Base-by-base conservation (phyloP, 2,329 filamentous ascomycete species). In the Elsinoe fawcettii region DNA sequence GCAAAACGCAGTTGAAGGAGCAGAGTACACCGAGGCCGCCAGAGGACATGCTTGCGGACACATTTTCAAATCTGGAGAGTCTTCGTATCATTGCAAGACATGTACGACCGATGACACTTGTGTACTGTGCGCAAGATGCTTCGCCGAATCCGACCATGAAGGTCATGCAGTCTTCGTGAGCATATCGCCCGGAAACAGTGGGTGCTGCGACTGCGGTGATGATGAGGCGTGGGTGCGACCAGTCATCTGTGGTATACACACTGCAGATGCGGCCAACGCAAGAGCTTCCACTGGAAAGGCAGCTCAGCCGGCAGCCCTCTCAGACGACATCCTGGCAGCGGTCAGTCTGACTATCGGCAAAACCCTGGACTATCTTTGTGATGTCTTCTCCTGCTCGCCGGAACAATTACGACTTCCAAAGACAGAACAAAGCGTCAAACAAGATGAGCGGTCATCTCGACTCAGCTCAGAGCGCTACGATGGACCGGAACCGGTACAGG, bases 201-300 rank as follows among this genome's bases (percentile, higher is more conserved):
- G 92, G 44, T 97, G 95, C 74, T 99, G 93, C 72, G 93, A 99
- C 72, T 99, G 93, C 69, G 93, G 93, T 59, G 93, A 99, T 68
- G 83, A 87, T 18, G 95, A 99, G 72, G 95, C 93, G 9, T 99
- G 95, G 92, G 84, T 84, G 68, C 77, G 84, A 49, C 90, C 91
- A 43, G 80, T 97, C 62, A 85, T 88, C 69, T 99, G 93, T 75
- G 92, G 90, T 34, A 97, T 99, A 66, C 93, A 99, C 69, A 92
- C 90, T 41, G 79, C 85, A 11, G 64, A 70, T 30, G 62, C 67
- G 23, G 64, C 63, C 34, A 58, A 62, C 23, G 63, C 64, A 34
- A 67, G 66, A 9, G 71, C 71, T 57, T 71, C 72, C 55, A 75
- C 74, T 71, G 85, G 69, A 77, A 91, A 80, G 78, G 78, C 66